Conservation (phyloP, 345 rosid species). For the Draba incana region DNA sequence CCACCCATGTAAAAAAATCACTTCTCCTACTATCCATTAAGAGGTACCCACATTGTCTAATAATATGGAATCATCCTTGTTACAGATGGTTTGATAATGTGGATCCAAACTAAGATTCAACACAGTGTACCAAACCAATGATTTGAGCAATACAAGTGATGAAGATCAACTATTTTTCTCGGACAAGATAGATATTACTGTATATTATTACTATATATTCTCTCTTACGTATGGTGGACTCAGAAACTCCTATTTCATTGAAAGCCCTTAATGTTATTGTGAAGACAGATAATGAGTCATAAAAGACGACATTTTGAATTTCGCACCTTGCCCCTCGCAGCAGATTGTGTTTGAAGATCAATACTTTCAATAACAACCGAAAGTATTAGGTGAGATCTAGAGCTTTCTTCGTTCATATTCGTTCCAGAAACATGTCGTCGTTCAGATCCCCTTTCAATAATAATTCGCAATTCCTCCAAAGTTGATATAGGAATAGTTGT, state of each 20-base stretch:
- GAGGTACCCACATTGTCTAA: too few species aligned
- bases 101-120: constrained; percentile 14
- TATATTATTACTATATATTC: not conserved
- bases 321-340: constrained; percentile 90
- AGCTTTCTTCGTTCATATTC: constrained; percentile 96
- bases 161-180: not conserved
- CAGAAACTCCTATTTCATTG: constrained; percentile 11
- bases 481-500: constrained; percentile 72
- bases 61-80: too few species aligned
- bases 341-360: constrained; percentile 89
- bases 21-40: not conserved
- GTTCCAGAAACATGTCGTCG: constrained; percentile 86
- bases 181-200: constrained; percentile 1
- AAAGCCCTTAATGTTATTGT: not conserved
- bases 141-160: constrained; percentile 1
- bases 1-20: constrained; percentile 19
- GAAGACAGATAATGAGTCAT: not conserved
- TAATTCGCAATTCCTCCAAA: constrained; percentile 66
- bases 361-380: constrained; percentile 90
- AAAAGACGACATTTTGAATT: not conserved
- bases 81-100: not conserved
- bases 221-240: not conserved
- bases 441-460: constrained; percentile 83
- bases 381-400: constrained; percentile 91
- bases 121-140: constrained; percentile 6